A percentile compares a stretch with the other conserved stretches of the same genome.
Evolutionary conservation across 1,139 yeast genomes (phyloP).

Genomic region (Pichia sp.): DNA sequence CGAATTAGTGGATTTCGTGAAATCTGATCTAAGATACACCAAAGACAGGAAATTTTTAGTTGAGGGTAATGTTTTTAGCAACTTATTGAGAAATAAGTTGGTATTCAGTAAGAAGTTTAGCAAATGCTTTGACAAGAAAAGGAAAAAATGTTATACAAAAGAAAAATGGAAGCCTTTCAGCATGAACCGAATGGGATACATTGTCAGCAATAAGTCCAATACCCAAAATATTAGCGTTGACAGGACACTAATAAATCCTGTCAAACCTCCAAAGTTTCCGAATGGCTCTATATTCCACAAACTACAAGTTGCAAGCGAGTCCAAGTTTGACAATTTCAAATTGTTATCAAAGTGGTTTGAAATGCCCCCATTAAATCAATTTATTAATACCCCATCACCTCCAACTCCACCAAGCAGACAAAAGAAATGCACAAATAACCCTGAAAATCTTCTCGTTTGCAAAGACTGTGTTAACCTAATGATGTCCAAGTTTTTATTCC

Average conservation of each 20-base stretch:
- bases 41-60: constrained; percentile 21
- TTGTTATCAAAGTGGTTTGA: constrained; percentile 33
- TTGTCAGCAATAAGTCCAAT: constrained; percentile 19
- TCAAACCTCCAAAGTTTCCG: constrained; percentile 28
- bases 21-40: constrained; percentile 26
- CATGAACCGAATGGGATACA: constrained; percentile 29
- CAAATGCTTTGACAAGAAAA: constrained; percentile 14
- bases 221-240: background rate
- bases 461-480: constrained; percentile 26
- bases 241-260: constrained; percentile 7
- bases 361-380: constrained; percentile 34
- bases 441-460: constrained; percentile 32
- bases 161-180: constrained; percentile 29
- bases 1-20: constrained; percentile 27
- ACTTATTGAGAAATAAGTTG: constrained; percentile 26
- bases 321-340: constrained; percentile 18
- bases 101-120: constrained; percentile 9
- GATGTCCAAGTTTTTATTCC: constrained; percentile 26
- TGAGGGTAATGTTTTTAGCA: constrained; percentile 31
- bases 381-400: constrained; percentile 30
- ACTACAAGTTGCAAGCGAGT: constrained; percentile 5
- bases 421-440: constrained; percentile 26
- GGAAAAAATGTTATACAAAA: constrained; percentile 14
- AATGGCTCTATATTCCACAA: constrained; percentile 28
- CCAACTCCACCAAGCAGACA: constrained; percentile 32